Conservation (phyloP, 108 stramenopile species). For the Pseudonitzschia pungens region DNA sequence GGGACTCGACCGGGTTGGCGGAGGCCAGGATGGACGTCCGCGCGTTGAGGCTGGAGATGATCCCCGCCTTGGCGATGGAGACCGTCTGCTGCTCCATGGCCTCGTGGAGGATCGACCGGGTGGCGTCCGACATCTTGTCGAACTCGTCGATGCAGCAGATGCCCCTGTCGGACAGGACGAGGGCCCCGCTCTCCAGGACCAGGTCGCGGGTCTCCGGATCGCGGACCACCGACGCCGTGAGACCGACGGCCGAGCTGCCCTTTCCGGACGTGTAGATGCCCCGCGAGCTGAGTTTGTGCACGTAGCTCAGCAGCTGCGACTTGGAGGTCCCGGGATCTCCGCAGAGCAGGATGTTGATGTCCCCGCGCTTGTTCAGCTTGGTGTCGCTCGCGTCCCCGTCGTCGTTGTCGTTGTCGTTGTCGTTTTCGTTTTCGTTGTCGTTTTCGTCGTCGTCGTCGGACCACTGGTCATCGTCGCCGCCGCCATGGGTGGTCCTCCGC, state of each 20-base stretch:
- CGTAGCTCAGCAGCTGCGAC: slow-evolving; percentile 95
- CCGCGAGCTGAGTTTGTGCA: slow-evolving; percentile 94
- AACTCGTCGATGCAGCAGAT: slow-evolving; percentile 97
- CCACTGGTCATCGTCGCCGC: slow-evolving; percentile 24
- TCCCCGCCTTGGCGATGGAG: slow-evolving; percentile 97
- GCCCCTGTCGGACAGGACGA: slow-evolving; percentile 96
- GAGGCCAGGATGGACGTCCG: slow-evolving; percentile 97
- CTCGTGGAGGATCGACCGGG: slow-evolving; percentile 98
- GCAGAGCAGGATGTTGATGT: slow-evolving; percentile 97
- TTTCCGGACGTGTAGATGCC: slow-evolving; percentile 99
- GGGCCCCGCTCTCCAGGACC: slow-evolving; percentile 96
- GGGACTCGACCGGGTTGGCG: slow-evolving; percentile 96
- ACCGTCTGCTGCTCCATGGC: slow-evolving; percentile 99
- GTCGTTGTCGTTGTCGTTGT: slow-evolving; percentile 36
- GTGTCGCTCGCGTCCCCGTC: too few species aligned
- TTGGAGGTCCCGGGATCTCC: slow-evolving; percentile 99
- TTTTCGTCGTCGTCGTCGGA: slow-evolving; percentile 28
- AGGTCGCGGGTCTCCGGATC: slow-evolving; percentile 98
- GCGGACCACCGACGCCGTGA: slow-evolving; percentile 97
- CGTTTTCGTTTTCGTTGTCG: slow-evolving; percentile 37
- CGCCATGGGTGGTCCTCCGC: slow-evolving; percentile 27
- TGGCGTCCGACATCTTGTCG: slow-evolving; percentile 98
- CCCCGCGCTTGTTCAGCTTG: slow-evolving; percentile 89
- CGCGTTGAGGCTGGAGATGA: slow-evolving; percentile 97
- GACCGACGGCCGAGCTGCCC: slow-evolving; percentile 96